These are phyloP conservation scores for Zanthoxylum bungeanum DNA, from an alignment of 345 rosid genomes.

Conservation along the genomic window DNA sequence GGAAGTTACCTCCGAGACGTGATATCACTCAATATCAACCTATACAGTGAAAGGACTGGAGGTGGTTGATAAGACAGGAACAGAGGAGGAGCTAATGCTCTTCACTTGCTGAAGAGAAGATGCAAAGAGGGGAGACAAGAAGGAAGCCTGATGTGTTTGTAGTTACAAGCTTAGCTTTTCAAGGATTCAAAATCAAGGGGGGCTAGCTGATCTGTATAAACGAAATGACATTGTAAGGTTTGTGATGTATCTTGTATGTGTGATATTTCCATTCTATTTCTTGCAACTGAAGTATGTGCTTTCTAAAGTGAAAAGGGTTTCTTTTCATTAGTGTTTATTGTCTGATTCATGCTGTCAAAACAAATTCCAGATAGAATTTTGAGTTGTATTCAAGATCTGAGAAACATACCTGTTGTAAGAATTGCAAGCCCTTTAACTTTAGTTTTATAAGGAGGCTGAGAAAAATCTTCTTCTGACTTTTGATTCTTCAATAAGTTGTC, in stretches of 20 bases:
- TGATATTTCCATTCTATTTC: neutral
- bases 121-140: neutral
- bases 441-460: neutral
- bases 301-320: neutral
- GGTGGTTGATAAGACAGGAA: neutral
- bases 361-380: neutral
- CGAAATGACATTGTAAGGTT: neutral
- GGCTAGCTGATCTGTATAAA: neutral
- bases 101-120: neutral
- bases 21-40: slow-evolving; percentile 79
- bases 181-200: neutral
- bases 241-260: slow-evolving; percentile 8
- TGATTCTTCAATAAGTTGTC: too few relatives aligned
- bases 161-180: neutral
- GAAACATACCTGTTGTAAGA: neutral
- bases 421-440: neutral
- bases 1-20: slow-evolving; percentile 93
- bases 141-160: neutral
- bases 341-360: neutral
- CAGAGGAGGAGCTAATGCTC: neutral
- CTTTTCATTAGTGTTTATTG: neutral
- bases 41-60: slow-evolving; percentile 46
- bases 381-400: neutral
- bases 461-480: neutral
- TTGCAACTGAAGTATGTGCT: neutral